Evolutionary conservation across 805 yeast genomes (phyloP), one percentile per base, ranked within the genome.

Genomic region (Diddensiella santjacobensis): DNA sequence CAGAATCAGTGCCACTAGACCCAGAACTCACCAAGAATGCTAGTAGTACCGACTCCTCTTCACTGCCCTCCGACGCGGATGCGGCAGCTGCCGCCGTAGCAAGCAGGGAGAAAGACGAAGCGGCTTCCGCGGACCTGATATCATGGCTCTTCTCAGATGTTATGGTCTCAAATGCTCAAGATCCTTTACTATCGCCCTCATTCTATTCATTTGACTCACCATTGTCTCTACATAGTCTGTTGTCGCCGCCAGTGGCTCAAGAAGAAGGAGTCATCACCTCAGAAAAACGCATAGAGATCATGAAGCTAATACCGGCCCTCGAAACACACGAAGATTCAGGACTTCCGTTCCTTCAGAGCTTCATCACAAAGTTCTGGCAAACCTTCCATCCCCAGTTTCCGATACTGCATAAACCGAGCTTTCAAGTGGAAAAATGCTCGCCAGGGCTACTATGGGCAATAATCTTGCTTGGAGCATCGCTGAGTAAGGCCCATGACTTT

Each of bases 321-420:
- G 69, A 52, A 66, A 65, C 52, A 45, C 73, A 44, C 53, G 73
- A 45, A 59, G 77, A 13, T 62, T 68, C 62, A 65, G 46, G 49
- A 11, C 50, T 64, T 17, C 49, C 44, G 11, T 55, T 54, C 65
- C 33, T 69, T 58, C 52, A 65, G 57, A 22, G 40, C 10, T 63
- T 57, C 47, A 53, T 64, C 42, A 48, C 51, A 3, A 48, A 52
- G 24, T 82, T 79, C 59, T 82, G 87, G 87, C 64, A 66, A 31
- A 70, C 73, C 11, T 80, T 79, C 57, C 83, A 81, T 57, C 78
- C 80, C 0, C 77, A 80, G 54, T 78, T 77, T 51, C 75, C 84
- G 1, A 69, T 81, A 33, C 62, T 82, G 22, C 87, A 81, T 59
- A 69, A 70, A 44, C 81, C 84, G 2, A 74, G 85, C 3, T 83